These are phyloP conservation scores for Fusarium bulbicola DNA, from an alignment of 2,329 filamentous ascomycete genomes.

Conservation along the genomic window DNA sequence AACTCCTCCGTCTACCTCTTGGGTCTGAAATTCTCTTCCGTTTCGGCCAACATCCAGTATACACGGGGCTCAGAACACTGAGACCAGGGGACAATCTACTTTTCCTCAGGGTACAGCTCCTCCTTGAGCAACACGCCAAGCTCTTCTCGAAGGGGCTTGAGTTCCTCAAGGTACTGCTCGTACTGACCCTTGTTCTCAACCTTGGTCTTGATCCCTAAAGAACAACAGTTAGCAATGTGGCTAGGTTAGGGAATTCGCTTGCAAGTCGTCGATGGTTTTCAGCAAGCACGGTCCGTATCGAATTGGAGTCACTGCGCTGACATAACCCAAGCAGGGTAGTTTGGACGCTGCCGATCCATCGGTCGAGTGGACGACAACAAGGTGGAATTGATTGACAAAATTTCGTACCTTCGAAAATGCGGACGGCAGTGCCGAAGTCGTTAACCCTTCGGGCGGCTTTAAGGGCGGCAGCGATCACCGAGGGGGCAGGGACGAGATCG, in stretches of 20 bases:
- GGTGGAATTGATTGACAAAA: conserved; percentile 24
- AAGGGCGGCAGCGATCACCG: conserved; percentile 90
- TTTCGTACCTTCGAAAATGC: conserved; percentile 92
- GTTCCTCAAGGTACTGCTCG: conserved; percentile 92
- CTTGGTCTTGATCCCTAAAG: conserved; percentile 93
- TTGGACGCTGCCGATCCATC: conserved; percentile 6
- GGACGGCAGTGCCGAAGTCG: conserved; percentile 97
- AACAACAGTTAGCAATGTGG: conserved; percentile 30
- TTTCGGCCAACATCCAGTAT: conserved; percentile 50
- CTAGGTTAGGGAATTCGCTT: background rate
- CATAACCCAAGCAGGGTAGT: conserved; percentile 1
- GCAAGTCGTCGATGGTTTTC: background rate
- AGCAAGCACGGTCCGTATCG: background rate
- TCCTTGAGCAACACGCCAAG: conserved; percentile 92
- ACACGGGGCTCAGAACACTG: conserved; percentile 40
- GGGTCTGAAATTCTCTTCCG: conserved; percentile 39
- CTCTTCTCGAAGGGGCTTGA: conserved; percentile 92
- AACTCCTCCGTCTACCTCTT: conserved; percentile 45
- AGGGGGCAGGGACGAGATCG: conserved; percentile 95
- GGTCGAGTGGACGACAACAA: conserved; percentile 19
- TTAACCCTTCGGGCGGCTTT: conserved; percentile 96
- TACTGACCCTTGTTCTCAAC: conserved; percentile 99
- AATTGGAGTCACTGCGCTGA: conserved; percentile 17
- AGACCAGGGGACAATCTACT: conserved; percentile 49
- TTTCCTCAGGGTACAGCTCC: conserved; percentile 81